Base-by-base conservation (phyloP, 1,139 yeast species). In the Eremothecium cymbalariae region DNA sequence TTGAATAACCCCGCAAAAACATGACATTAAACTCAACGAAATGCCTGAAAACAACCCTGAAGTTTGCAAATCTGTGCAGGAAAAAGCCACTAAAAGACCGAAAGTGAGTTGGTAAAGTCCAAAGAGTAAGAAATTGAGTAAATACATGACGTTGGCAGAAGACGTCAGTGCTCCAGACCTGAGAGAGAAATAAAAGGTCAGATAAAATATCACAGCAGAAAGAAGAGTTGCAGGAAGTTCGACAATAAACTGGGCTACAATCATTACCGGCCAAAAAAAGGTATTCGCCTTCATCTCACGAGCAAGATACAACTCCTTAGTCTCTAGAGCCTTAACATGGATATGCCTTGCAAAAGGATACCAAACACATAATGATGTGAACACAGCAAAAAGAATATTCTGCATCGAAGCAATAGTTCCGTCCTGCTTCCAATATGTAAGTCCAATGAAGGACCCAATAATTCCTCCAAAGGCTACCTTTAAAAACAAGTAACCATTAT, bases 231-330 rank as follows among this genome's bases (percentile, higher is more conserved):
- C 70, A 4, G 75, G 75, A 13, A 71, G 46, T 52, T 74, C 81
- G 37, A 62, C 63, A 23, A 73, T 33, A 31, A 64, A 57, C 47
- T 74, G 78, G 6, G 73, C 57, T 9, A 73, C 32, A 21, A 74
- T 57, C 55, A 76, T 59, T 27, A 71, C 59, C 12, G 76, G 63
- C 80, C 80, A 76, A 46, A 74, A 78, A 59, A 70, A 75, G 17
- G 79, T 74, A 46, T 73, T 72, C 8, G 80, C 72, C 39, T 70
- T 65, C 37, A 70, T 65, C 51, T 76, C 83, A 53, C 82, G 66
- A 13, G 70, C 72, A 53, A 74, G 77, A 47, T 53, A 75, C 29
- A 73, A 58, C 36, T 73, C 77, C 48, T 77, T 64, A 4, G 74
- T 63, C 30, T 57, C 60, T 38, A 69, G 62, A 9, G 77, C 75